These are phyloP conservation scores for Daedalea quercina DNA, from an alignment of 768 basidiomycete species.

Conservation along the genomic window DNA sequence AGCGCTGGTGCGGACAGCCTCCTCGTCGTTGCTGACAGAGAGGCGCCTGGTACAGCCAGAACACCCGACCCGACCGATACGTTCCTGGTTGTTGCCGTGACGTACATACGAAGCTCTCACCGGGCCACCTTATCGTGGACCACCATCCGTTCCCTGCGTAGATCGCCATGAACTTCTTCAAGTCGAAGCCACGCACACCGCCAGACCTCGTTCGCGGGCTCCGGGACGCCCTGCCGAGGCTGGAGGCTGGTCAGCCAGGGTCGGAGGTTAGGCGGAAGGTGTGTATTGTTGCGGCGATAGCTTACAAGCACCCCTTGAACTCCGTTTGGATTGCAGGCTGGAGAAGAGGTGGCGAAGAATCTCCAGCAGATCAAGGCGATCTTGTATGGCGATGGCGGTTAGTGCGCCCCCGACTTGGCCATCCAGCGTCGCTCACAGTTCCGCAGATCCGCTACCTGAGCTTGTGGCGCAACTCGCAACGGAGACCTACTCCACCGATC, in stretches of 20 bases:
- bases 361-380: conserved; percentile 86
- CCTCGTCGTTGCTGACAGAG: background rate
- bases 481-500: conserved; percentile 89
- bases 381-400: conserved; percentile 85
- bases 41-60: background rate
- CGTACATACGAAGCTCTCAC: background rate
- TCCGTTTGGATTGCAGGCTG: conserved; percentile 44
- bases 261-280: conserved; percentile 80
- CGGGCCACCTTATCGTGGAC: background rate
- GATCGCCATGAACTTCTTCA: conserved; percentile 86
- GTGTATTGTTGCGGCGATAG: too few relatives aligned
- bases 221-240: conserved; percentile 68
- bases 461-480: conserved; percentile 91
- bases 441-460: conserved; percentile 76
- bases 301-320: background rate
- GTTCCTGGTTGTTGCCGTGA: conserved; percentile 3
- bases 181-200: conserved; percentile 81
- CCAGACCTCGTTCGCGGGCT: conserved; percentile 81
- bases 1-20: background rate
- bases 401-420: conserved; percentile 16
- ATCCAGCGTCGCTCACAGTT: conserved; percentile 1
- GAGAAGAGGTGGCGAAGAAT: conserved; percentile 85
- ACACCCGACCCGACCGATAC: background rate
- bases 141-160: background rate
- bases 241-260: conserved; percentile 70